These are phyloP conservation scores for Nitzschia inconspicua DNA, from an alignment of 108 stramenopile genomes.

Conservation along the genomic window DNA sequence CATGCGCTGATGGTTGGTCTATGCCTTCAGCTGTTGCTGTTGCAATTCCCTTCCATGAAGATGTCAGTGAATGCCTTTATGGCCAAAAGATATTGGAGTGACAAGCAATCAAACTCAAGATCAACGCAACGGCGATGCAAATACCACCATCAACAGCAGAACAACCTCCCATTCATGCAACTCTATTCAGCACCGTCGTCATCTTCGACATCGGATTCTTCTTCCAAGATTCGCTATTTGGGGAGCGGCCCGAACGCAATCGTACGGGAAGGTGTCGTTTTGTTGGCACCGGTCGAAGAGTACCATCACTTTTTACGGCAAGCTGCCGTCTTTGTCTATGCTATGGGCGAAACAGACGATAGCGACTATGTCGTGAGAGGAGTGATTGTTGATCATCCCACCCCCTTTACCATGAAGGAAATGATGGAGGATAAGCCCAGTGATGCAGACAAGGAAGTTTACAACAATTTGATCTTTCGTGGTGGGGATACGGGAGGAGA, in stretches of 20 bases:
- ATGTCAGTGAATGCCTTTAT: too few relatives aligned
- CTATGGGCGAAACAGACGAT: slow-evolving; percentile 66
- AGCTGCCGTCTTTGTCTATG: slow-evolving; percentile 74
- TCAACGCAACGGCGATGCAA: too few relatives aligned
- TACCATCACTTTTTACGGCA: slow-evolving; percentile 73
- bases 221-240: slow-evolving; percentile 34
- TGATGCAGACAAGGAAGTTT: not conserved
- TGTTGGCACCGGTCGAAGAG: slow-evolving; percentile 73
- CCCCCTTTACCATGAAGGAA: slow-evolving; percentile 78
- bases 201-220: not conserved
- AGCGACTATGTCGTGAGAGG: slow-evolving; percentile 69
- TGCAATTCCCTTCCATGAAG: too few relatives aligned
- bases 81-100: too few relatives aligned
- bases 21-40: too few relatives aligned
- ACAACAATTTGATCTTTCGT: slow-evolving; percentile 57
- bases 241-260: slow-evolving; percentile 71
- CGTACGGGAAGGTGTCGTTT: slow-evolving; percentile 63
- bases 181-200: too few relatives aligned
- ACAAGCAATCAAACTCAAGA: too few relatives aligned
- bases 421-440: slow-evolving; percentile 36
- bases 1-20: too few relatives aligned
- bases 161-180: too few relatives aligned
- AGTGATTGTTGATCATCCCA: slow-evolving; percentile 80
- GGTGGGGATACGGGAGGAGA: slow-evolving; percentile 66
- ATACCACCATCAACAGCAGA: too few relatives aligned